Base-by-base conservation (phyloP, 148 eudicot genomes). In the Camellia lanceoleosa region DNA sequence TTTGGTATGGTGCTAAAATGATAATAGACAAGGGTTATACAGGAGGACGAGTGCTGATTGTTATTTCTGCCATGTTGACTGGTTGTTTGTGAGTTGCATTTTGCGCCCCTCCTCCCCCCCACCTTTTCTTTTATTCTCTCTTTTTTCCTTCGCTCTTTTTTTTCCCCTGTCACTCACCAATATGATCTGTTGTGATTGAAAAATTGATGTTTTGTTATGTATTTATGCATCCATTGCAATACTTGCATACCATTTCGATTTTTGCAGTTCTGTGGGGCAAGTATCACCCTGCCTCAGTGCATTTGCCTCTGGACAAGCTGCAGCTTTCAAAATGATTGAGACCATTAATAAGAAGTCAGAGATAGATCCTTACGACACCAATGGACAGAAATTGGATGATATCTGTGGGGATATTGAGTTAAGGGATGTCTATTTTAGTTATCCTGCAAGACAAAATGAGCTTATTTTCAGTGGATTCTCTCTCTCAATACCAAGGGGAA, bases 1-100 rank as follows among this genome's bases (percentile, higher is more conserved):
- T 87, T 19, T 89, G 91, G 91, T 87, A 75, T 69, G 91, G 91
- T 1, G 82, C 79, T n/a, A 83, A 49, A 77, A 71, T 87, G 85
- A 87, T 89, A n/a, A 74, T 87, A 49, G 20, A 82, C 16, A 71
- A 80, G 41, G 81, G 68, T 15, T 89, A 89, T 58, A 65, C 84
- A 2, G 91, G 88, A 43, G 91, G 89, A 18, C 73, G 82, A 65
- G 88, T 87, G 20, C 19, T 89, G 54, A 89, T 77, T 74, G 78
- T 87, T 7, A 78, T 85, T 2, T 77, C 82, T 74, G 85, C 91
- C 18, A 41, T 84, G 68, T 41, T 89, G 66, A 51, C 76, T n/a
- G 88, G 91, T 55, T 87, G 88, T 44, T 78, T 82, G 91, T 89
- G 61, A 82, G 89, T 85, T 68, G 5, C 71, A 72, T 56, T 68